Evolutionary conservation across 192 early-diverging fungal genomes (phyloP).

Genomic region (Powellomyces hirtus): DNA sequence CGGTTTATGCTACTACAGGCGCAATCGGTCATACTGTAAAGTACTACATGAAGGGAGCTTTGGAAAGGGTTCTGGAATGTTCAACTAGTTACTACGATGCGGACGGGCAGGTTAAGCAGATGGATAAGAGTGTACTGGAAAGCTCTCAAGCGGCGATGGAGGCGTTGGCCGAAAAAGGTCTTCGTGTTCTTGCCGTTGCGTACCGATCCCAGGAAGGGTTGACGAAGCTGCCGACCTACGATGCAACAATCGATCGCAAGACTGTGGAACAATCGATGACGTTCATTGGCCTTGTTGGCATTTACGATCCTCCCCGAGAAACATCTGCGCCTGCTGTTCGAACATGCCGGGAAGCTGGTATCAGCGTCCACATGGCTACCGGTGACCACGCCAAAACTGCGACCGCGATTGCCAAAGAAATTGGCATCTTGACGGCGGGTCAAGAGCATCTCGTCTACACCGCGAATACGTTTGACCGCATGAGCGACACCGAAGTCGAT

Average conservation of each 20-base stretch:
- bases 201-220: background rate
- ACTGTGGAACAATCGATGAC: constrained; percentile 44
- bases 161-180: constrained; percentile 3
- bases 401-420: constrained; percentile 84
- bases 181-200: constrained; percentile 21
- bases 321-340: constrained; percentile 81
- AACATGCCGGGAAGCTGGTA: constrained; percentile 89
- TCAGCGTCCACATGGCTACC: constrained; percentile 96
- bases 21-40: background rate
- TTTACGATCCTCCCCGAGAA: constrained; percentile 95
- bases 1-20: constrained; percentile 16
- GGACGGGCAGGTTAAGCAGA: background rate
- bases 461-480: constrained; percentile 28
- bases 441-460: constrained; percentile 6
- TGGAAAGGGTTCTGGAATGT: constrained; percentile 9
- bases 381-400: constrained; percentile 97
- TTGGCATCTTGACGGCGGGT: background rate
- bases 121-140: background rate
- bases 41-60: constrained; percentile 20
- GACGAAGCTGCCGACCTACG: background rate
- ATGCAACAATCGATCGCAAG: background rate
- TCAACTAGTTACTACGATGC: constrained; percentile 9
- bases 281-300: constrained; percentile 88
- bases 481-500: constrained; percentile 34
- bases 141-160: constrained; percentile 5